Percentiles rank a stretch among this genome's conserved stretches.
These are phyloP conservation scores for Cyanidioschyzon merolae DNA, from an alignment of 23 red algal species.

Conservation along the genomic window DNA sequence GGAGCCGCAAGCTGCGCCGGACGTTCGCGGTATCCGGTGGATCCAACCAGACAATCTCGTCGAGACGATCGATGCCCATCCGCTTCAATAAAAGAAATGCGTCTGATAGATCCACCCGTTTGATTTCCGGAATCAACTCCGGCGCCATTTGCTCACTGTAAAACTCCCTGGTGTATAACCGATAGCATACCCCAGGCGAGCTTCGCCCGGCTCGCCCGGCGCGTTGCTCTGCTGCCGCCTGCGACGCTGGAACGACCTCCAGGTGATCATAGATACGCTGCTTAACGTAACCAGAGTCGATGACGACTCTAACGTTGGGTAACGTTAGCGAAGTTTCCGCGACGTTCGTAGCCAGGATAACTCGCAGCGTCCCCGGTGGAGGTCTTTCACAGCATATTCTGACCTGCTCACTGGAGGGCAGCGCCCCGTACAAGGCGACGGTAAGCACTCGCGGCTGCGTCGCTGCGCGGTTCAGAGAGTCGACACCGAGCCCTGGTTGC, in stretches of 20 bases:
- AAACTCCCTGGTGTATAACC: conserved; percentile 70
- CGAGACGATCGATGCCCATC: conserved; percentile 73
- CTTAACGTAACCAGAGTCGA: conserved; percentile 75
- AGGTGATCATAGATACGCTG: conserved; percentile 37
- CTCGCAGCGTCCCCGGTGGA: conserved; percentile 30
- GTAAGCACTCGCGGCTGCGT: background rate
- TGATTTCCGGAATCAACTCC: conserved; percentile 39
- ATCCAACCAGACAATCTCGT: conserved; percentile 85
- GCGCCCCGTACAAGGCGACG: conserved; percentile 59
- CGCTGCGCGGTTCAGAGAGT: background rate
- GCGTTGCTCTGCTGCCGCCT: conserved; percentile 72
- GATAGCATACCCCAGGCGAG: conserved; percentile 71
- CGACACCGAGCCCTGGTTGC: background rate
- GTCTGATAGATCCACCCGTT: conserved; percentile 51
- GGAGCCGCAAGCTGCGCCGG: conserved; percentile 55
- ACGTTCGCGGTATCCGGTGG: conserved; percentile 50
- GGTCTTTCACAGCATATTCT: background rate
- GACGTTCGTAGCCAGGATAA: conserved; percentile 87
- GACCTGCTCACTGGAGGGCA: conserved; percentile 30
- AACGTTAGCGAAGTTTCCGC: conserved; percentile 95
- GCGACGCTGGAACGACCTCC: conserved; percentile 36
- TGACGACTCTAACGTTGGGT: conserved; percentile 59
- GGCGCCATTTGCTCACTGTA: conserved; percentile 46
- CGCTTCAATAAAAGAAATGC: conserved; percentile 62
- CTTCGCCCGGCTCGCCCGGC: conserved; percentile 91